Conservation (phyloP, 139 green algal species). For the Deuterostichococcus epilithicus region DNA sequence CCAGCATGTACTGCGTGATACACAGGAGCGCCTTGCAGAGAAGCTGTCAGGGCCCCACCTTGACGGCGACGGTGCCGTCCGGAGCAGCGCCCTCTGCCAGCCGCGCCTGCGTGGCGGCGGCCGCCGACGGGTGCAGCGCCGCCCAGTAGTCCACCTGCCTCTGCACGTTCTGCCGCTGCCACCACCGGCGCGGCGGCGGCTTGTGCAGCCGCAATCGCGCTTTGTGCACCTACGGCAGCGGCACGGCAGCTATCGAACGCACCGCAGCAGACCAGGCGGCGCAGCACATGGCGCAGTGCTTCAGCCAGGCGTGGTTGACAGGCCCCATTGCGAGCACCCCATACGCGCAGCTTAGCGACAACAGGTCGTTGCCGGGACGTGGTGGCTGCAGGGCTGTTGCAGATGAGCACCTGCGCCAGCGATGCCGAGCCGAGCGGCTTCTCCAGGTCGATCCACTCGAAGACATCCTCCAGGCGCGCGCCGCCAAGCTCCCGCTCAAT, state of each 20-base stretch:
- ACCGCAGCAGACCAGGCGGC: neutral
- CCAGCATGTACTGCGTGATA: no score
- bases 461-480: conserved; percentile 60
- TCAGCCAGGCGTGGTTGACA: neutral
- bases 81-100: conserved; percentile 29
- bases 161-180: neutral
- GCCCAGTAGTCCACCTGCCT: neutral
- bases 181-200: neutral
- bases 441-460: conserved; percentile 89
- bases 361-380: neutral
- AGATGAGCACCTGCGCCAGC: conserved; percentile 73
- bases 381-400: neutral
- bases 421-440: conserved; percentile 82
- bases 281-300: neutral
- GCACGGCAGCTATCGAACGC: neutral
- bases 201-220: conserved; percentile 51
- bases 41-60: conserved; percentile 31
- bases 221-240: conserved; percentile 74
- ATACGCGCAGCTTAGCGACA: neutral
- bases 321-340: neutral
- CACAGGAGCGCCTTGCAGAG: neutral
- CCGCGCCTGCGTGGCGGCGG: conserved; percentile 34
- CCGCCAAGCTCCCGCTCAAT: conserved; percentile 71
- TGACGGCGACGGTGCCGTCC: conserved; percentile 79
- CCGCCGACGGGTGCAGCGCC: neutral